These are phyloP conservation scores for Ganoderma sinense DNA, from an alignment of 1,284 basidiomycete genomes.

Conservation along the genomic window DNA sequence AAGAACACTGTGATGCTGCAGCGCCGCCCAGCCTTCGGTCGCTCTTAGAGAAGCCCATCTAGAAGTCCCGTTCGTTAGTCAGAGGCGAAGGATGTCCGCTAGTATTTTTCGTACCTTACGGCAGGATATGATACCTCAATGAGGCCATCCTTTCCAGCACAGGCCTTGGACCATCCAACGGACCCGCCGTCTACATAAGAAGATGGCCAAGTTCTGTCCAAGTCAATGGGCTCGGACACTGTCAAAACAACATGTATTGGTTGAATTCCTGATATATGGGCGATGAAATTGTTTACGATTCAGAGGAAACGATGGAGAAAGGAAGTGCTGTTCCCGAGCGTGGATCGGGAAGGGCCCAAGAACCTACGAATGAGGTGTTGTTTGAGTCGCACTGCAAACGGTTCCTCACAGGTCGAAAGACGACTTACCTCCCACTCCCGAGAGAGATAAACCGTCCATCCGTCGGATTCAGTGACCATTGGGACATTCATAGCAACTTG, in stretches of 20 bases:
- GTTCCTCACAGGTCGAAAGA: background rate
- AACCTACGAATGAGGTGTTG: conserved; percentile 47
- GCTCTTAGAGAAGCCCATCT: conserved; percentile 74
- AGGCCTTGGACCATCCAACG: conserved; percentile 62
- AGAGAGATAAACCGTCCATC: conserved; percentile 40
- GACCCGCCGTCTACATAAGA: conserved; percentile 67
- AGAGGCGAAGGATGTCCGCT: background rate
- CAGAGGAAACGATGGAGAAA: conserved; percentile 78
- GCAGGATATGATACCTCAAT: conserved; percentile 68
- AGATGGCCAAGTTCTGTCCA: conserved; percentile 61
- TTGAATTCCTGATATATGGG: background rate
- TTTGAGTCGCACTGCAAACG: background rate
- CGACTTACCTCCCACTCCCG: conserved; percentile 44
- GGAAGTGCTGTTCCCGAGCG: conserved; percentile 80
- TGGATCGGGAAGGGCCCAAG: conserved; percentile 85
- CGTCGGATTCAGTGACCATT: background rate
- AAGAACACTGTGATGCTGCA: conserved; percentile 79
- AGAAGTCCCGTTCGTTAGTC: background rate
- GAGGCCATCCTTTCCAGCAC: conserved; percentile 48
- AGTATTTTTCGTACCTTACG: conserved; percentile 51
- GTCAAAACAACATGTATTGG: background rate
- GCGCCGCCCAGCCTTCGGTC: conserved; percentile 83
- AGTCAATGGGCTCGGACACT: conserved; percentile 58
- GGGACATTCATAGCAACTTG: conserved; percentile 14
- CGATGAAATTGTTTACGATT: conserved; percentile 51